Conservation (phyloP, 257 asterid species). For the Gardenia jasminoides region DNA sequence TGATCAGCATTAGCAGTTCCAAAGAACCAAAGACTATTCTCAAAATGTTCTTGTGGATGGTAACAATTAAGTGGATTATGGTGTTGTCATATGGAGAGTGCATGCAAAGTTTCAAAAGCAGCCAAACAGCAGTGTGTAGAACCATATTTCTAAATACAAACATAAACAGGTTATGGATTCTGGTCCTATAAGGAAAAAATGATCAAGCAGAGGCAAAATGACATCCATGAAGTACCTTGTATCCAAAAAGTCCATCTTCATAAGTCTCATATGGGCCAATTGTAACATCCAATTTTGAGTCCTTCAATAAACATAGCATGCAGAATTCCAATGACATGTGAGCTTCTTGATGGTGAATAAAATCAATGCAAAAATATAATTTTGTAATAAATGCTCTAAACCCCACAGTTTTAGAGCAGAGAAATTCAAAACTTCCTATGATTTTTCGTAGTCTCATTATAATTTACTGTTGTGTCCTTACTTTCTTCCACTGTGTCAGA, state of each 20-base stretch:
- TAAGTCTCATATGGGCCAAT: slow-evolving; percentile 98
- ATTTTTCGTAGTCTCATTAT: neutral
- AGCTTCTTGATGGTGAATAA: neutral
- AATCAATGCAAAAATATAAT: neutral
- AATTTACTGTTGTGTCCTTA: neutral
- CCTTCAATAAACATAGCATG: slow-evolving; percentile 40
- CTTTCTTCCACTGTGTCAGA: neutral
- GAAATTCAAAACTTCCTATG: neutral
- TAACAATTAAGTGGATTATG: neutral
- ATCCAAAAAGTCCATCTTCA: slow-evolving; percentile 87
- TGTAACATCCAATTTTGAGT: slow-evolving; percentile 89
- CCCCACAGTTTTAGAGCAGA: neutral
- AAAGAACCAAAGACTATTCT: neutral
- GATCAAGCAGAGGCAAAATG: neutral
- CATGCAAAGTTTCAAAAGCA: neutral
- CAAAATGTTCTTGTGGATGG: neutral
- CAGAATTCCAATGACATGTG: slow-evolving; percentile 17
- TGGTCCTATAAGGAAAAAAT: neutral
- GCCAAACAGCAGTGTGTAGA: neutral
- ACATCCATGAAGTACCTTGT: slow-evolving; percentile 56
- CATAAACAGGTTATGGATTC: too few species aligned
- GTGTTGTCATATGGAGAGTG: neutral
- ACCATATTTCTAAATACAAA: neutral
- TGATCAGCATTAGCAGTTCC: neutral
- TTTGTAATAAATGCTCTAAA: neutral